A percentile compares a stretch with the other conserved stretches of the same genome.
phyloP scores from a whole-genome alignment of 2,329 filamentous ascomycete genomes.

The Gaeumannomyces sp. region DNA sequence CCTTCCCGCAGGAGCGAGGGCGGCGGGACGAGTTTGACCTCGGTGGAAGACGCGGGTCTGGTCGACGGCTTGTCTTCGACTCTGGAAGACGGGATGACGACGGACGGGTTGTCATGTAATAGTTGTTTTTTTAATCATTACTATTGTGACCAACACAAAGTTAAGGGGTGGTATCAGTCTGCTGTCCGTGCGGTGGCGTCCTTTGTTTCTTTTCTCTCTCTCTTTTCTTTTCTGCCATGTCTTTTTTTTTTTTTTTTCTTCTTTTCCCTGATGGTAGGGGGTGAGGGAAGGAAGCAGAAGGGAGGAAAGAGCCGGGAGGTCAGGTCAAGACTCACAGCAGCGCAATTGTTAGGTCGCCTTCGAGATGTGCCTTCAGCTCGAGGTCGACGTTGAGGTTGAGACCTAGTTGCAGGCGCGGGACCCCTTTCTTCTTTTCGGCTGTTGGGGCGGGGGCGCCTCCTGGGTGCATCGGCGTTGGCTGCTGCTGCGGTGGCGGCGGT shows the following conservation, averaged over 20 bases:
- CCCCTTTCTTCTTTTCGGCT: constrained; percentile 22
- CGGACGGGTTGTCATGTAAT: constrained; percentile 5
- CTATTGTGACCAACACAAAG: not conserved
- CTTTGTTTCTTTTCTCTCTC: not conserved
- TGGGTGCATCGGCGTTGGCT: not conserved
- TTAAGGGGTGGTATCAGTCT: not conserved
- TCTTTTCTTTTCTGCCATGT: not conserved
- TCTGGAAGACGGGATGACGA: constrained; percentile 11
- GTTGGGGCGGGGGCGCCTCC: constrained; percentile 17
- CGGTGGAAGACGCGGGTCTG: constrained; percentile 17
- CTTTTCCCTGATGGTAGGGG: not conserved
- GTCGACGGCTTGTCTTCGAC: constrained; percentile 22
- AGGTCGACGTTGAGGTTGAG: constrained; percentile 69
- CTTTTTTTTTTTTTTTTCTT: not conserved
- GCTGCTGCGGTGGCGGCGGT: constrained; percentile 13
- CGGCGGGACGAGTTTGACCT: constrained; percentile 17
- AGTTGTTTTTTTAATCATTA: constrained; percentile 8
- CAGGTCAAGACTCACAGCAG: constrained; percentile 49
- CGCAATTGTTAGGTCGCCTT: constrained; percentile 66
- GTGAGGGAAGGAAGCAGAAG: not conserved
- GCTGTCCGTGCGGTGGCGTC: not conserved
- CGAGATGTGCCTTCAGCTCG: constrained; percentile 71
- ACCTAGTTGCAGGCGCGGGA: constrained; percentile 23
- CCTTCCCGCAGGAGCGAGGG: constrained; percentile 11
- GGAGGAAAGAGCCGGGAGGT: not conserved